phyloP scores from a whole-genome alignment of 179 eudicot species.

The Heliamphora pulchella region DNA sequence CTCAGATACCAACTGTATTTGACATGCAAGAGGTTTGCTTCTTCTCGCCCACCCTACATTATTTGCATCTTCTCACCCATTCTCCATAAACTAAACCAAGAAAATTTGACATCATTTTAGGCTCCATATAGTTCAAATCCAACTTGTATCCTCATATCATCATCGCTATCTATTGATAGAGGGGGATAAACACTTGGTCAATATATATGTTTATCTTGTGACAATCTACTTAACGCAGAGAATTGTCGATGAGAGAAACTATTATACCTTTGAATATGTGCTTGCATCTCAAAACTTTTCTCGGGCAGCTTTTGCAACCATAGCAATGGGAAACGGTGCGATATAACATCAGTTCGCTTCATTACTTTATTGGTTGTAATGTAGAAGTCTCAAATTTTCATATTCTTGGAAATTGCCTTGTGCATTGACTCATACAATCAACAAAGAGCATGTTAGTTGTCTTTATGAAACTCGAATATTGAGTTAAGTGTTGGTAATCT shows the following conservation, averaged over 20 bases:
- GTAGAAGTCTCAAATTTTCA: neutral
- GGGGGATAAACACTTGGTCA: no score
- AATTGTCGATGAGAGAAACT: constrained; percentile 60
- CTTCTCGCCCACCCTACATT: neutral
- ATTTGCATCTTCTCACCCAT: constrained; percentile 19
- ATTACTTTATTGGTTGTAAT: neutral
- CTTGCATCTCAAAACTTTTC: constrained; percentile 72
- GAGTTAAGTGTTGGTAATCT: neutral
- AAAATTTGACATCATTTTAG: neutral
- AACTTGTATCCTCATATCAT: no score
- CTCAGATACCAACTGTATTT: constrained; percentile 44
- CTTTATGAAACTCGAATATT: no score
- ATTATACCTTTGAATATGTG: constrained; percentile 70
- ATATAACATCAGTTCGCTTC: neutral
- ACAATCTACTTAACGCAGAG: constrained; percentile 37
- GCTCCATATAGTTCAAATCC: neutral
- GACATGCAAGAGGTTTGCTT: constrained; percentile 65
- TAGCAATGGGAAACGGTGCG: constrained; percentile 85
- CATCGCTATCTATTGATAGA: no score
- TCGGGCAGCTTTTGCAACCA: constrained; percentile 65
- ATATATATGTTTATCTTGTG: neutral
- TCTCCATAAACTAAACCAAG: neutral
- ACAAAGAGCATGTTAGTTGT: no score
- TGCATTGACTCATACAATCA: no score
- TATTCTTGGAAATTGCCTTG: no score